These are phyloP conservation scores for Ogataea nakhonphanomensis DNA, from an alignment of 805 yeast species.

Conservation along the genomic window DNA sequence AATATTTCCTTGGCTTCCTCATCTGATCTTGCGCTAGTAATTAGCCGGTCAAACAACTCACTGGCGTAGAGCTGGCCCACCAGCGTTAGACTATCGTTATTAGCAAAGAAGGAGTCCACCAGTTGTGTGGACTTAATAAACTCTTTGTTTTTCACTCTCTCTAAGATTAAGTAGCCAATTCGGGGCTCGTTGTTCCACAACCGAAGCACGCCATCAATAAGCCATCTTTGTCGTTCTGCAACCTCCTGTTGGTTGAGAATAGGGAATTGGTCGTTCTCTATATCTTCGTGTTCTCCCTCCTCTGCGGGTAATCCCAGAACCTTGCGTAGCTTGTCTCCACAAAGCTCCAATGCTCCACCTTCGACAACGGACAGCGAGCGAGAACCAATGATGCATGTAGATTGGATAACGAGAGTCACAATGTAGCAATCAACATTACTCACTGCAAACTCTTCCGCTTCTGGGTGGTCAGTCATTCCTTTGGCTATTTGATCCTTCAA, in stretches of 20 bases:
- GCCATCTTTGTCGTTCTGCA: slow-evolving; percentile 37
- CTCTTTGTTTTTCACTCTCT: slow-evolving; percentile 45
- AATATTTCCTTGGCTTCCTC: slow-evolving; percentile 25
- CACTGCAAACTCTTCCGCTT: slow-evolving; percentile 15
- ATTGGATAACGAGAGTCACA: slow-evolving; percentile 62
- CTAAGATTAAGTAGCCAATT: slow-evolving; percentile 58
- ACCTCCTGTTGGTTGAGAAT: slow-evolving; percentile 26
- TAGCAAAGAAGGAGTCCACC: slow-evolving; percentile 40
- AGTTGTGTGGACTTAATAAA: slow-evolving; percentile 42
- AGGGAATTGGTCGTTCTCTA: slow-evolving; percentile 22
- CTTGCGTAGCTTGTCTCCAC: slow-evolving; percentile 26
- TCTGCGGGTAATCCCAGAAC: slow-evolving; percentile 24
- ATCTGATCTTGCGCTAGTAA: slow-evolving; percentile 16
- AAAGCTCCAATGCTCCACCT: slow-evolving; percentile 40
- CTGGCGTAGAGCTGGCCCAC: slow-evolving; percentile 44
- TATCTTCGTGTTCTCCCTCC: slow-evolving; percentile 13
- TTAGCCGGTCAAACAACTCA: slow-evolving; percentile 34
- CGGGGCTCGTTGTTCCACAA: slow-evolving; percentile 67
- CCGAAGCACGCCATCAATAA: slow-evolving; percentile 53
- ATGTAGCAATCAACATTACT: slow-evolving; percentile 39
- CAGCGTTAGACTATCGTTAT: slow-evolving; percentile 32
- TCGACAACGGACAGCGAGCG: slow-evolving; percentile 80
- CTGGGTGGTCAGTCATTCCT: slow-evolving; percentile 4
- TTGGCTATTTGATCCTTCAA: slow-evolving; percentile 21
- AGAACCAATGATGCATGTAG: slow-evolving; percentile 78